Base-by-base conservation (phyloP, 2,329 filamentous ascomycete species). In the Stagonosporopsis rhizophila region DNA sequence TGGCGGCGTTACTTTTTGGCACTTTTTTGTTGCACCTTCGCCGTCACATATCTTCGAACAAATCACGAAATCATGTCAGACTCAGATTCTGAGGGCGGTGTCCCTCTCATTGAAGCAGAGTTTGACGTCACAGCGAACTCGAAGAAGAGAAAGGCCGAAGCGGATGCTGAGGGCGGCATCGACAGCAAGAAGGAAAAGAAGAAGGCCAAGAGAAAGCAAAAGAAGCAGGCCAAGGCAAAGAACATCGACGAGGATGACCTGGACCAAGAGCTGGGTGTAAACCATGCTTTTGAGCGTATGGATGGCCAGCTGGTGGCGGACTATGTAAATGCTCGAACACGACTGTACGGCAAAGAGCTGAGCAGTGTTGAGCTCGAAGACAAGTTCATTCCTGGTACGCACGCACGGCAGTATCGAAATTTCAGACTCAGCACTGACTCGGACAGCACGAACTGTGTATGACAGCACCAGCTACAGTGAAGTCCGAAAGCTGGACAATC, bases 331-430 rank as follows among this genome's bases (percentile, higher is more conserved):
- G 89, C 95, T 71, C 86, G 90, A 71, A 89, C 91, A 49, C 86
- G 84, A 62, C 84, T 89, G 22, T 96, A 94, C 70, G 90, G 92
- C 50, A 86, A 85, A 25, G 89, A 96, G 48, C 76, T 97, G 68
- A 96, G 90, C 66, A 81, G 87, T 0, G 85, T 98, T 37, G 95
- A 99, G 77, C 80, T 96, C 28, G 88, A 91, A 53, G 93, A 97
- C 72, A 81, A 91, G 69, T 88, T 90, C 52, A 82, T 98, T 48
- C 87, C 91, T 64, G 88, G 91, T 92, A n/a, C n/a, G n/a, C n/a
- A 82, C 66, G 55, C 53, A 1, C 5, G n/a, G 14, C 23, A n/a
- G 4, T 22, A 6, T 20, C 8, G 34, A 6, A 2, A n/a, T 23
- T n/a, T 30, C 28, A 30, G 9, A 12, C 28, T 30, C 28, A 34